Base-by-base conservation (phyloP, 768 basidiomycete genomes). In the Amanita rimosa region DNA sequence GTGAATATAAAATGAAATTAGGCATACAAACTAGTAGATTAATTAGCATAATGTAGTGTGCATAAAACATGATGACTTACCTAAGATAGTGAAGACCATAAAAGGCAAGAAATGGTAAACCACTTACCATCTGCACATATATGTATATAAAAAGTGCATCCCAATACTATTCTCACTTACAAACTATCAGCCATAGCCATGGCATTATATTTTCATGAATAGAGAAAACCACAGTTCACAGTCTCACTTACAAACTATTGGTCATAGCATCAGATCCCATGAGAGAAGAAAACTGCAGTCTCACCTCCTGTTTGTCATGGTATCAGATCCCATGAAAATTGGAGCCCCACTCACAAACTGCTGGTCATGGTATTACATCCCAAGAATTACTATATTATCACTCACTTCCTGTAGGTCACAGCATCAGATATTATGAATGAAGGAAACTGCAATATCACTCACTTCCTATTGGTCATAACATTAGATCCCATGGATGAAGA, bases 131-230 rank as follows among this genome's bases (percentile, higher is more conserved):
- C 26, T 27, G 26, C 26, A 27, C 1, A 27, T 27, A 27, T 27
- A n/a, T n/a, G n/a, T n/a, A n/a, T 27, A 9, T 27, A 9, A 27
- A 0, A 27, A 27, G 8, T 27, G 26, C 26, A 9, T 2, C 7
- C 26, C 26, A 27, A 27, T 9, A 9, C 1, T 2, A 27, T 27
- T 27, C 26, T 27, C 26, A 27, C 38, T 21, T 19, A 39, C 38
- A 26, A 26, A 6, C 24, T 26, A 26, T 26, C n/a, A n/a, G n/a
- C n/a, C n/a, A n/a, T 26, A 6, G 19, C 7, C 1, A 6, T 39
- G 19, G 17, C n/a, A 39, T 21, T 6, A 21, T 17, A 14, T 72
- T 9, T 7, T 6, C 9, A 19, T 19, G 6, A n/a, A 35, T 13
- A 4, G 19, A 37, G 17, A 26, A 16, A 37, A 16, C n/a, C 19